phyloP scores from a whole-genome alignment of 371 early-diverging fungal genomes.

The Mucor irregularis region DNA sequence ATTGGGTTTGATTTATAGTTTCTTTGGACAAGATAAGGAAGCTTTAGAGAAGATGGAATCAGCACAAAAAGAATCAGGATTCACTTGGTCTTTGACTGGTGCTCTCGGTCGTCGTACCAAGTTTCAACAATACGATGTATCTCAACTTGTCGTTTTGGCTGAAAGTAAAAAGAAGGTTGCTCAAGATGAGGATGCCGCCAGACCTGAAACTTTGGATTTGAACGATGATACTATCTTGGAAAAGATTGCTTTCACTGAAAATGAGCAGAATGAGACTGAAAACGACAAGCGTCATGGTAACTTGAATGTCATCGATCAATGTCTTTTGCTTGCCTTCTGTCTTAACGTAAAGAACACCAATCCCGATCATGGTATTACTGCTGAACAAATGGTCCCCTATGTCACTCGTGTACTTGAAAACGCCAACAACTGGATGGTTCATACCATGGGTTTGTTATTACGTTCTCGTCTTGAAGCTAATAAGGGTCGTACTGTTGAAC shows the following conservation, averaged over 20 bases:
- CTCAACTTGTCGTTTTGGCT: slow-evolving; percentile 91
- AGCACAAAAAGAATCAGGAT: slow-evolving; percentile 78
- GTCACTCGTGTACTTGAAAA: slow-evolving; percentile 88
- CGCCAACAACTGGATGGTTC: slow-evolving; percentile 96
- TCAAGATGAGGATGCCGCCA: slow-evolving; percentile 18
- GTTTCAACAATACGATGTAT: slow-evolving; percentile 84
- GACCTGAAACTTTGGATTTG: slow-evolving; percentile 73
- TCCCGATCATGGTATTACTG: slow-evolving; percentile 88
- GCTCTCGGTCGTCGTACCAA: slow-evolving; percentile 90
- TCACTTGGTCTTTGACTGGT: slow-evolving; percentile 86
- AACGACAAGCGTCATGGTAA: slow-evolving; percentile 50
- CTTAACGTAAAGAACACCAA: slow-evolving; percentile 92
- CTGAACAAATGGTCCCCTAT: slow-evolving; percentile 92
- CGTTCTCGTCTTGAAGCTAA: slow-evolving; percentile 89
- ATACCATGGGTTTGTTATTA: slow-evolving; percentile 89
- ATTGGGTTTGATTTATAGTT: slow-evolving; percentile 73
- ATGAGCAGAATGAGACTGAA: slow-evolving; percentile 40
- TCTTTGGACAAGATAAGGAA: slow-evolving; percentile 72
- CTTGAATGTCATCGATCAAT: slow-evolving; percentile 83
- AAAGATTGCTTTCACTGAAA: slow-evolving; percentile 62
- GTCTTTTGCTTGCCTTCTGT: slow-evolving; percentile 86
- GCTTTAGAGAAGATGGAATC: slow-evolving; percentile 65
- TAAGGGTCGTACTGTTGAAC: slow-evolving; percentile 88
- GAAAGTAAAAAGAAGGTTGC: slow-evolving; percentile 58
- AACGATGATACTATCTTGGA: slow-evolving; percentile 95